phyloP scores from a whole-genome alignment of 2,329 filamentous ascomycete species.

The Xylaria sp. region DNA sequence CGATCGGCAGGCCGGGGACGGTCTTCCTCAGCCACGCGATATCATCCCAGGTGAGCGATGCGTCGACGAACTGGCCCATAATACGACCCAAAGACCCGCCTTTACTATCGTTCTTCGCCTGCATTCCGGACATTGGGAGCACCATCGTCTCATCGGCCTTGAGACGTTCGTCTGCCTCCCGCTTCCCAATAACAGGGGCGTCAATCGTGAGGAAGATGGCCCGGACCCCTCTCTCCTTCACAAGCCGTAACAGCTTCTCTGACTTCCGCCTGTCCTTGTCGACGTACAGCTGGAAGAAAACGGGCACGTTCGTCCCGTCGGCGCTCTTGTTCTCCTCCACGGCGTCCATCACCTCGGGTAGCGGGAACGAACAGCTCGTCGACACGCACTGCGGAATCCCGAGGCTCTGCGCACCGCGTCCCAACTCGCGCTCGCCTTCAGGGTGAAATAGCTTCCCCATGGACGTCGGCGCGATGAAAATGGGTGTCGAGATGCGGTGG shows the following conservation, averaged over 20 bases:
- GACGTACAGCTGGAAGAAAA: slow-evolving; percentile 71
- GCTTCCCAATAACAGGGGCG: slow-evolving; percentile 65
- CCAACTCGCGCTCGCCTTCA: slow-evolving; percentile 70
- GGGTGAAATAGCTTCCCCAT: slow-evolving; percentile 72
- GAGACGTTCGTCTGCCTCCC: slow-evolving; percentile 59
- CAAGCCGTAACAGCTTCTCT: slow-evolving; percentile 58
- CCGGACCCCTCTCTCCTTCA: slow-evolving; percentile 58
- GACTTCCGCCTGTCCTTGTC: slow-evolving; percentile 65
- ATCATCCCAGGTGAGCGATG: slow-evolving; percentile 70
- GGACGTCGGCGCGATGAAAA: slow-evolving; percentile 72
- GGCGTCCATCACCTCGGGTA: slow-evolving; percentile 61
- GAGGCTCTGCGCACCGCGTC: slow-evolving; percentile 59
- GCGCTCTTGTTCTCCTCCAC: slow-evolving; percentile 46
- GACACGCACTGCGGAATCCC: slow-evolving; percentile 70
- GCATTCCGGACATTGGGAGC: slow-evolving; percentile 62
- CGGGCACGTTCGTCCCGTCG: slow-evolving; percentile 27
- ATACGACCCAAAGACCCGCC: slow-evolving; percentile 65
- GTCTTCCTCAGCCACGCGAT: slow-evolving; percentile 71
- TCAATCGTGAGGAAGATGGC: slow-evolving; percentile 70
- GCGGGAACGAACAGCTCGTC: slow-evolving; percentile 69
- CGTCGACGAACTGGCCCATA: slow-evolving; percentile 67
- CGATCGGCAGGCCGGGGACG: slow-evolving; percentile 64
- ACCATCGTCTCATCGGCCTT: slow-evolving; percentile 58
- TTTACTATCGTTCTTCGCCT: slow-evolving; percentile 61
- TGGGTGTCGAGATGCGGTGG: slow-evolving; percentile 60